A percentile compares a stretch with the other conserved stretches of the same genome.
These are phyloP conservation scores for Grosmannia clavigera DNA, from an alignment of 2,329 filamentous ascomycete species.

Conservation along the genomic window DNA sequence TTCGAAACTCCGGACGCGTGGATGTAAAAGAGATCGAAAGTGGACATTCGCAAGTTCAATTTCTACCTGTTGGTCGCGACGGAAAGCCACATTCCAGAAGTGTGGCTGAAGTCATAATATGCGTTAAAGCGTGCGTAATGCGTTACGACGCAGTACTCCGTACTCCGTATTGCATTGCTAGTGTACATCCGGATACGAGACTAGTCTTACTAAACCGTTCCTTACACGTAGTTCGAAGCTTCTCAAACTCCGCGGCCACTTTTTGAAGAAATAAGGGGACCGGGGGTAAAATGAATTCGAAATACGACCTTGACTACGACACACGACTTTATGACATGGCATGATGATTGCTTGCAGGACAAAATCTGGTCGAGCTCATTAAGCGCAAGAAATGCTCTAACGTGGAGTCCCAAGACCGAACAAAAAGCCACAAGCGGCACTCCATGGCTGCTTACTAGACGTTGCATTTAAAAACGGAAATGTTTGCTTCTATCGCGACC, in stretches of 20 bases:
- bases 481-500: conserved; percentile 47
- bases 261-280: neutral
- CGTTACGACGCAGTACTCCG: neutral
- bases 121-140: neutral
- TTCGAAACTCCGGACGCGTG: neutral
- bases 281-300: neutral
- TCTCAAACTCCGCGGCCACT: neutral
- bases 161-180: neutral
- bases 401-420: neutral
- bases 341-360: neutral
- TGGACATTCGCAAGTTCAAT: neutral
- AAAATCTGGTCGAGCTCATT: neutral
- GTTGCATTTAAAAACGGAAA: conserved; percentile 15
- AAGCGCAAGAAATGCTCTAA: neutral
- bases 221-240: neutral
- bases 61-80: neutral
- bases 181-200: neutral
- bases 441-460: neutral
- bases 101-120: neutral
- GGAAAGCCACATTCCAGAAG: neutral
- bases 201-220: neutral
- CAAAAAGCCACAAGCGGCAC: neutral
- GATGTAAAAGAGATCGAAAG: neutral
- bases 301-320: neutral
- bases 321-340: neutral